phyloP scores from a whole-genome alignment of 2,329 filamentous ascomycete genomes.

The Cyphellophora europaea region DNA sequence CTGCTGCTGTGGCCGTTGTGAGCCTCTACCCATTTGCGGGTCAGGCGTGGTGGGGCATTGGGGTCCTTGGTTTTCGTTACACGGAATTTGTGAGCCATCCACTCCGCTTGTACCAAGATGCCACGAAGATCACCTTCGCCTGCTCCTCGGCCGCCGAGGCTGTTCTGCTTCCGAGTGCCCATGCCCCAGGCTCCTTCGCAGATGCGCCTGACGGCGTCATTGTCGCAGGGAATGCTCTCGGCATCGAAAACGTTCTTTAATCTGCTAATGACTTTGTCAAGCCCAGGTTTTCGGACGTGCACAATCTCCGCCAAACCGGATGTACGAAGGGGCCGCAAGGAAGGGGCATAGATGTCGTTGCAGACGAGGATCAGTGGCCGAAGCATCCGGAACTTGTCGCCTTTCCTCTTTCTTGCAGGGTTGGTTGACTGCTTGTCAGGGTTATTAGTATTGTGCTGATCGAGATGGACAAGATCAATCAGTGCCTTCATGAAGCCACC shows the following conservation, averaged over 20 bases:
- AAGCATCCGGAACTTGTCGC: slow-evolving; percentile 77
- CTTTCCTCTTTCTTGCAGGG: slow-evolving; percentile 49
- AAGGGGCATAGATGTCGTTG: slow-evolving; percentile 92
- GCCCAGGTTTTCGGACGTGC: slow-evolving; percentile 76
- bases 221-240: slow-evolving; percentile 80
- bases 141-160: slow-evolving; percentile 32
- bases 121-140: slow-evolving; percentile 52
- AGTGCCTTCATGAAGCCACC: slow-evolving; percentile 92
- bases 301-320: slow-evolving; percentile 80
- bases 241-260: slow-evolving; percentile 78
- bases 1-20: slow-evolving; percentile 32
- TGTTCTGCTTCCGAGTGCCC: slow-evolving; percentile 45
- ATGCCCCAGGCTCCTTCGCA: slow-evolving; percentile 60
- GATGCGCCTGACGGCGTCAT: slow-evolving; percentile 70
- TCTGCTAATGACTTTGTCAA: slow-evolving; percentile 75
- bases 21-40: slow-evolving; percentile 51
- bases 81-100: slow-evolving; percentile 53
- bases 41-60: slow-evolving; percentile 37
- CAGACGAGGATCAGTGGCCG: slow-evolving; percentile 88
- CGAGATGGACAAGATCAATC: slow-evolving; percentile 77
- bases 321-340: slow-evolving; percentile 76
- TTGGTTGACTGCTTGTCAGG: slow-evolving; percentile 16
- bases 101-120: slow-evolving; percentile 56
- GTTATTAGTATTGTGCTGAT: slow-evolving; percentile 64
- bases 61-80: not conserved